Evolutionary conservation across 1,284 basidiomycete genomes (phyloP).

Genomic region (Marasmius oreades): DNA sequence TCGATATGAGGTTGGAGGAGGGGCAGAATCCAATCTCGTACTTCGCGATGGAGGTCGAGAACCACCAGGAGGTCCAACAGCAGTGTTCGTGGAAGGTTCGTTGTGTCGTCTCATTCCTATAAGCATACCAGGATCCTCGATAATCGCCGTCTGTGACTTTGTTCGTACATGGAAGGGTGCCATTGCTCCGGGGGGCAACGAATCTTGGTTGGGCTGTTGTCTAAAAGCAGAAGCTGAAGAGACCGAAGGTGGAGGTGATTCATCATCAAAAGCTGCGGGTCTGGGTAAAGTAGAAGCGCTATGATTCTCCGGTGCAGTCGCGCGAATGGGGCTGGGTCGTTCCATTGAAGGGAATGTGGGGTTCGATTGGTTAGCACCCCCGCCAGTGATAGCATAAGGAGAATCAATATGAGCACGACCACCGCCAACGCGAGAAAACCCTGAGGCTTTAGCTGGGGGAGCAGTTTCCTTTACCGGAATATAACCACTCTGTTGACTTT

Average conservation of each 20-base stretch:
- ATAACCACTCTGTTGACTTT: constrained; percentile 43
- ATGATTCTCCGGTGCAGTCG: constrained; percentile 16
- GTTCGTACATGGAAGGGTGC: constrained; percentile 66
- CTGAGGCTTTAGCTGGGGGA: constrained; percentile 37
- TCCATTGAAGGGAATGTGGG: constrained; percentile 66
- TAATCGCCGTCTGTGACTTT: constrained; percentile 77
- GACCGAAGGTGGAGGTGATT: constrained; percentile 51
- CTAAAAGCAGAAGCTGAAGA: constrained; percentile 41
- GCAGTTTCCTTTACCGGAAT: constrained; percentile 34
- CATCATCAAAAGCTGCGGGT: constrained; percentile 28
- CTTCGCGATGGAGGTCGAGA: constrained; percentile 9
- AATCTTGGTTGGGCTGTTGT: constrained; percentile 25
- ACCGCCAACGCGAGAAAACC: constrained; percentile 76
- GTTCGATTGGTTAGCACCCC: constrained; percentile 36
- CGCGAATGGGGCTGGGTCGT: constrained; percentile 26
- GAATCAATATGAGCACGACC: constrained; percentile 75
- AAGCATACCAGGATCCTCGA: constrained; percentile 43
- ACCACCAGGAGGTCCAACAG: not conserved
- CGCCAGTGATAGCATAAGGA: constrained; percentile 67
- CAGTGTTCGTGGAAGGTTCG: constrained; percentile 1
- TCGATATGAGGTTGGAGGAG: constrained; percentile 12
- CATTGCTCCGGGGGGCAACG: constrained; percentile 62
- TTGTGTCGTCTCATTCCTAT: not conserved
- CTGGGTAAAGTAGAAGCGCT: not conserved
- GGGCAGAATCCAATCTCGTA: constrained; percentile 1